phyloP scores from a whole-genome alignment of 768 basidiomycete genomes.

The Boletus eberwhitei region DNA sequence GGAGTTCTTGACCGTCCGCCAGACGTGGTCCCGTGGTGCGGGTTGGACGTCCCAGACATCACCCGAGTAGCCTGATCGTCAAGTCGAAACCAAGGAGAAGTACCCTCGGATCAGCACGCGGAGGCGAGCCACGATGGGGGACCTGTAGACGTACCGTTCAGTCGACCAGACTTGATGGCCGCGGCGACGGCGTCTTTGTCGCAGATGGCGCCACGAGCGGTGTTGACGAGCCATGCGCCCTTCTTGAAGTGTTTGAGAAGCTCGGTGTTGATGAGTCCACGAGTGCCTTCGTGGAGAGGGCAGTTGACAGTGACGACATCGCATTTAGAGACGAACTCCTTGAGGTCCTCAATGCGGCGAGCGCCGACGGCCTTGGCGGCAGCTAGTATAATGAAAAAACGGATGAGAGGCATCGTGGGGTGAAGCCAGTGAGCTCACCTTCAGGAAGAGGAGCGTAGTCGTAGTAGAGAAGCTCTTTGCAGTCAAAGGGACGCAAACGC shows the following conservation, averaged over 20 bases:
- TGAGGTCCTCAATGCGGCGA: conserved; percentile 74
- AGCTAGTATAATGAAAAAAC: conserved; percentile 31
- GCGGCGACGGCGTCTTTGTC: conserved; percentile 76
- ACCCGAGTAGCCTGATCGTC: conserved; percentile 32
- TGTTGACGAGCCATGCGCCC: conserved; percentile 91
- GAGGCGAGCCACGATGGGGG: background rate
- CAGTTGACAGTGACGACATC: conserved; percentile 87
- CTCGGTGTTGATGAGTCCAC: conserved; percentile 76
- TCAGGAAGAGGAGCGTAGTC: conserved; percentile 75
- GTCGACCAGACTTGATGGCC: conserved; percentile 72
- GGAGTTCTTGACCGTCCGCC: conserved; percentile 80
- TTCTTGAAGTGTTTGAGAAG: conserved; percentile 88
- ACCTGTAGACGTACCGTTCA: conserved; percentile 43
- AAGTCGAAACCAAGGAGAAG: background rate
- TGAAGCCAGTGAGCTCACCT: conserved; percentile 33
- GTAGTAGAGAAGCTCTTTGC: conserved; percentile 88
- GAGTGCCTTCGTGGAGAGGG: conserved; percentile 83
- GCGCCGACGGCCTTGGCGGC: conserved; percentile 65
- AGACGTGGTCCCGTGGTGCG: conserved; percentile 80
- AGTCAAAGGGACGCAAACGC: conserved; percentile 77
- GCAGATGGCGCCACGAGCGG: conserved; percentile 89
- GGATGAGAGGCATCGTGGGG: background rate
- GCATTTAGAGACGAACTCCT: conserved; percentile 58
- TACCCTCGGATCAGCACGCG: background rate
- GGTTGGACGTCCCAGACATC: conserved; percentile 91